A percentile compares a stretch with the other conserved stretches of the same genome.
These are phyloP conservation scores for Komagataella populi DNA, from an alignment of 805 yeast genomes.

Conservation along the genomic window DNA sequence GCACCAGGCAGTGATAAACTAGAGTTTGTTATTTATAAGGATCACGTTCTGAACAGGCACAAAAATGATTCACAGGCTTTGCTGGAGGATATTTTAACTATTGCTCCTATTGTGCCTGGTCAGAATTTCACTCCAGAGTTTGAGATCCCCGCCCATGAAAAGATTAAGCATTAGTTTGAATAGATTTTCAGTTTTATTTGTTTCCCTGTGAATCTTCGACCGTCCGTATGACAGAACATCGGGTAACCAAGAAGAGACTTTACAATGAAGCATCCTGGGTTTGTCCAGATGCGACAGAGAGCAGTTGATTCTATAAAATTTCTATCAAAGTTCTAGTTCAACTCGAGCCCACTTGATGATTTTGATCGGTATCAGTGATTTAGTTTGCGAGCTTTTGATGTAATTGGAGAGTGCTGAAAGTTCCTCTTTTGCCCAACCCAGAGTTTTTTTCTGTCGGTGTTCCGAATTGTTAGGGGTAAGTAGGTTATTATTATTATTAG, in stretches of 20 bases:
- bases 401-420: background rate
- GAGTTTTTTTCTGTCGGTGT: background rate
- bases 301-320: too few relatives aligned
- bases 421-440: background rate
- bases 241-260: too few relatives aligned
- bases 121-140: slow-evolving; percentile 54
- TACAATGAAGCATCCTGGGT: too few relatives aligned
- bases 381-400: background rate
- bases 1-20: slow-evolving; percentile 26
- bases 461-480: background rate
- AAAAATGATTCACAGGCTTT: slow-evolving; percentile 37
- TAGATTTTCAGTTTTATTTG: background rate
- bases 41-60: slow-evolving; percentile 26
- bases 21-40: slow-evolving; percentile 55
- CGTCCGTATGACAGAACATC: too few relatives aligned
- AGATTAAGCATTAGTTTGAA: slow-evolving; percentile 10
- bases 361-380: background rate
- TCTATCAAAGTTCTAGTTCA: background rate
- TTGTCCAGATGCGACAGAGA: too few relatives aligned
- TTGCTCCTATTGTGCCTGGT: slow-evolving; percentile 78
- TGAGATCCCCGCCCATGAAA: slow-evolving; percentile 53
- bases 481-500: too few relatives aligned
- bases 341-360: background rate
- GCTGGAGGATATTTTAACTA: slow-evolving; percentile 39
- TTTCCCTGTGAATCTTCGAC: background rate